Base-by-base conservation (phyloP, 2,329 filamentous ascomycete genomes). In the Exophiala viscosa region DNA sequence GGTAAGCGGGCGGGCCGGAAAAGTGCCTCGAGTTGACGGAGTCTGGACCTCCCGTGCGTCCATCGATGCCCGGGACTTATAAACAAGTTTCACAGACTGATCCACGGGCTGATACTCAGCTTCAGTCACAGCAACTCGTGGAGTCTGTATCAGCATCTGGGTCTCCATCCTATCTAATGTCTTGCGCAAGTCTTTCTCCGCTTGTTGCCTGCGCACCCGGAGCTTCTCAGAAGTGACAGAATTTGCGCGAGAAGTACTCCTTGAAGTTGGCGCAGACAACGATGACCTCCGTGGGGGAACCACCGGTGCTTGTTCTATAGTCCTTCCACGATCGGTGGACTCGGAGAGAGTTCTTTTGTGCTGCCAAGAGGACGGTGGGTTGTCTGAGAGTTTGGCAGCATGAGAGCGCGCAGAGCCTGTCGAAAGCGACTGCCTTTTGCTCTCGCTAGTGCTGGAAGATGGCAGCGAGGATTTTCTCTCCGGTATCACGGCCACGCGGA, bases 401-500 rank as follows among this genome's bases (percentile, higher is more conserved):
- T 68, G 67, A 6, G 48, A 49, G 13, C 38, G 57, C 60, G 60
- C 66, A 33, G 71, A 73, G n/a, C 61, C 67, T 38, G 65, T 64
- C 40, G 73, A 75, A 34, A 64, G 64, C 15, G 73, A 74, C 39
- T 70, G 66, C 43, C 61, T 62, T 48, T 68, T 62, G 44, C 68
- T 75, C 28, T 28, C 40, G 45, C 63, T 69, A 20, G 66, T 63
- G 5, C 62, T 60, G 20, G 73, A 70, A 13, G 67, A 70, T 38
- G 65, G 68, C 14, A 76, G 62, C 15, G 74, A 76, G 5, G 74
- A 76, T 28, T 62, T 67, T 53, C 75, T 66, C 55, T 76, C 67
- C 1, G 75, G 75, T 48, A 76, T 73, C 15, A 77, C 73, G 20
- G 76, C 70, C 33, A 76, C 74, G 7, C 71, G 71, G 43, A 75